Percentiles rank a stretch among this genome's conserved stretches.
phyloP scores from a whole-genome alignment of 768 basidiomycete genomes.

The Pholiota conissans region DNA sequence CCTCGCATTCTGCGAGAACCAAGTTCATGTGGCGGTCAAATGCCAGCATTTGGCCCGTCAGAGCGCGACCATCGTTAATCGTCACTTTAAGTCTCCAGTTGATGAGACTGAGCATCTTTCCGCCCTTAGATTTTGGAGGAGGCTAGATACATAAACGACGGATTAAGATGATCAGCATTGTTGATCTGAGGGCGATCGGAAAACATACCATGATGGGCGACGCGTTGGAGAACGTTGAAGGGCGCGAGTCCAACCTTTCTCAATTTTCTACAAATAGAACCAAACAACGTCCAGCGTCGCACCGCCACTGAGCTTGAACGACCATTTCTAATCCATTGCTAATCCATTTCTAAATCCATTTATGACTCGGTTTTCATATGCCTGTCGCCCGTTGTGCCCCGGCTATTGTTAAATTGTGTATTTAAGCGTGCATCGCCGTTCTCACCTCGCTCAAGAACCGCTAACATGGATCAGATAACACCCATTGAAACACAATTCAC shows the following conservation, averaged over 20 bases:
- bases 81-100: conserved; percentile 98
- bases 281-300: conserved; percentile 11
- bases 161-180: conserved; percentile 1
- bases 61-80: conserved; percentile 93
- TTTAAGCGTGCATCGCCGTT: not conserved
- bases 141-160: conserved; percentile 50
- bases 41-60: conserved; percentile 98
- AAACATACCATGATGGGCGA: conserved; percentile 57
- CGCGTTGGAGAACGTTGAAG: conserved; percentile 21
- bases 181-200: conserved; percentile 1
- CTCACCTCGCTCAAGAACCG: not conserved
- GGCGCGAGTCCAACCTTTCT: conserved; percentile 11
- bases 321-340: no score
- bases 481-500: conserved; percentile 45
- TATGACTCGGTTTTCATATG: not conserved
- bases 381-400: not conserved
- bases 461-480: not conserved
- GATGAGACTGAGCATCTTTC: conserved; percentile 96
- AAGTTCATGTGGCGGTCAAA: conserved; percentile 99
- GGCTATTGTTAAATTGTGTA: not conserved
- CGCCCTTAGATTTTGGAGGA: conserved; percentile 96
- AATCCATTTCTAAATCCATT: not conserved
- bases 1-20: conserved; percentile 97
- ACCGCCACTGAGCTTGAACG: not conserved
- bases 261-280: conserved; percentile 18